A percentile compares a stretch with the other conserved stretches of the same genome.
Conservation (phyloP, 202 grass and related monocot species). For the Saccharum hybrid region DNA sequence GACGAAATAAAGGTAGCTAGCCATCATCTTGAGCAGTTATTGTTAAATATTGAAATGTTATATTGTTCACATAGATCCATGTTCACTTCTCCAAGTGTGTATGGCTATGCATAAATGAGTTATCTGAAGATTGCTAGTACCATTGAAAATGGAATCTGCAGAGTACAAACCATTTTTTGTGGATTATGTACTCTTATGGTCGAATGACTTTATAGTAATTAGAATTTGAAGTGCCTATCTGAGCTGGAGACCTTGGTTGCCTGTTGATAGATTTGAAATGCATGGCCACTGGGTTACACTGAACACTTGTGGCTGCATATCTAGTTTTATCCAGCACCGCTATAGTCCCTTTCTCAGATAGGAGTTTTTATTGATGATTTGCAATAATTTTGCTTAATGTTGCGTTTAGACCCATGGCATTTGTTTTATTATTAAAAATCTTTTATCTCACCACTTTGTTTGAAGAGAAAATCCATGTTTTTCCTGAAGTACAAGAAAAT, state of each 20-base stretch:
- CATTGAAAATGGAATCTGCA: not conserved
- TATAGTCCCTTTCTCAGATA: not conserved
- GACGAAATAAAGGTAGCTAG: slow-evolving; percentile 91
- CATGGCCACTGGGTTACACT: not conserved
- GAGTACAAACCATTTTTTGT: slow-evolving; percentile 1
- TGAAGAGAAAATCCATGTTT: not conserved
- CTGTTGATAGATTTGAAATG: not conserved
- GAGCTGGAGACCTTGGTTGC: not conserved
- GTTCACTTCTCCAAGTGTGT: slow-evolving; percentile 11
- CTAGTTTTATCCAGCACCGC: not conserved
- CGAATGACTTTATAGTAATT: not conserved
- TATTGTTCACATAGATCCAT: slow-evolving; percentile 11
- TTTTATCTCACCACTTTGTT: not conserved
- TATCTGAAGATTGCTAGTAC: not conserved
- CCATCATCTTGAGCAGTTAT: slow-evolving; percentile 8
- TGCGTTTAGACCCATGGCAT: not conserved
- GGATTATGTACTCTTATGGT: slow-evolving; percentile 1
- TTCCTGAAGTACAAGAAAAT: not conserved
- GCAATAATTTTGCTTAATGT: not conserved
- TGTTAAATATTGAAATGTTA: slow-evolving; percentile 2
- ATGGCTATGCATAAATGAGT: not conserved
- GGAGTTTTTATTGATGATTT: not conserved
- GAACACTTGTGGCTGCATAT: not conserved
- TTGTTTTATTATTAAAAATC: not conserved
- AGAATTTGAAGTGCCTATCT: not conserved